phyloP scores from a whole-genome alignment of 2,329 filamentous ascomycete genomes.

The Blumeria hordei region DNA sequence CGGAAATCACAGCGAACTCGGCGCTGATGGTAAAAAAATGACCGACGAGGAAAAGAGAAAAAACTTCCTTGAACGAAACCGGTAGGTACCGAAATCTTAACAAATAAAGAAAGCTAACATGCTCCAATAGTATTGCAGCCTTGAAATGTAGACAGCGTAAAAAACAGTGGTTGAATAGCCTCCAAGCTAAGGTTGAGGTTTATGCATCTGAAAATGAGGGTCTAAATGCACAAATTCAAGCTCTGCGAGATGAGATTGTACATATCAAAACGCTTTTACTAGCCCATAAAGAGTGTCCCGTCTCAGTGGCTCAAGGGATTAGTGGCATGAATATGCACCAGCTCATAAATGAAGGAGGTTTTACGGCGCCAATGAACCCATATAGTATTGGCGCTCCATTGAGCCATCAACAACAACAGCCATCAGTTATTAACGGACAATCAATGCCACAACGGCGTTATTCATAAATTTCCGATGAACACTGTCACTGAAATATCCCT shows the following conservation, averaged over 20 bases:
- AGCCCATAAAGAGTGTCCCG: conserved; percentile 88
- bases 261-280: conserved; percentile 81
- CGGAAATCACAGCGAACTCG: conserved; percentile 30
- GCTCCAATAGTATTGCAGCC: conserved; percentile 51
- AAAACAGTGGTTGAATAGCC: conserved; percentile 93
- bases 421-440: conserved; percentile 2
- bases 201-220: conserved; percentile 82
- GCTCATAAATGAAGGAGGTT: conserved; percentile 8
- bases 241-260: conserved; percentile 76
- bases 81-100: conserved; percentile 29
- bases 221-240: conserved; percentile 58
- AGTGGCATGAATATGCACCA: conserved; percentile 22
- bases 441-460: conserved; percentile 6
- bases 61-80: conserved; percentile 90
- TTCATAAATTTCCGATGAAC: conserved; percentile 4
- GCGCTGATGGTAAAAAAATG: conserved; percentile 57
- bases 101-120: conserved; percentile 1
- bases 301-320: conserved; percentile 63
- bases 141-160: conserved; percentile 94
- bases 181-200: conserved; percentile 84
- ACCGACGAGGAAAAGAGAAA: conserved; percentile 96
- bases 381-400: conserved; percentile 9
- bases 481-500: too few relatives aligned
- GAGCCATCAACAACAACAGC: conserved; percentile 8
- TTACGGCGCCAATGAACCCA: conserved; percentile 9